Base-by-base conservation (phyloP, 2,329 filamentous ascomycete genomes). In the Cadophora sp. region DNA sequence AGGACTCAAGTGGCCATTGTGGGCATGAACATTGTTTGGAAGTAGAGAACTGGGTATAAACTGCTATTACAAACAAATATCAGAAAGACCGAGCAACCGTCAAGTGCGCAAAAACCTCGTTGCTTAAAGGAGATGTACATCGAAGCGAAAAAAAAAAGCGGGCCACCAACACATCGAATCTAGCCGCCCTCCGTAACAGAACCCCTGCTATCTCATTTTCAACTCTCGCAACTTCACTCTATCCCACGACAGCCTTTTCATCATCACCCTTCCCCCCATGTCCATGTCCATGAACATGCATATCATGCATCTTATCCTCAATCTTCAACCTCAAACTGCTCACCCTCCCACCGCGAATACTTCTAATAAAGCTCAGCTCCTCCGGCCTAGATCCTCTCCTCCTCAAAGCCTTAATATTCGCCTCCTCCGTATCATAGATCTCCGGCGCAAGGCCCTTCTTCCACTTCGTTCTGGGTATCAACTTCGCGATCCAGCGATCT, bases 301-400 rank as follows among this genome's bases (percentile, higher is more conserved):
- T 59, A 59, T 59, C 55, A n/a, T n/a, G 7, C 27, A 58, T 24
- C 53, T 58, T 58, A 76, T 95, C 90, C 76, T 89, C 84, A 70
- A 95, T 88, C 68, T 89, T 89, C 78, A 93, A 95, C 80, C 90
- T 93, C 73, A 97, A 83, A 77, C 91, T 91, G 81, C 93, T 94
- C 68, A 97, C 81, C 69, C 92, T 91, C 46, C 92, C 93, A 72
- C 93, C 93, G 81, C 92, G 93, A 80, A 95, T 86, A 73, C 86
- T 89, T 81, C 91, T 92, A 75, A 96, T 85, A 81, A 93, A 96
- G 65, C 89, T 88, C 61, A 97, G 88, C 79, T 96, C 92, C 75
- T 95, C 90, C 48, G 55, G 55, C n/a, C 55, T 59, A 16, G 7
- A 14, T 8, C 55, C 55, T 22, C 31, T 59, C 34, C 55, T 40